phyloP scores from a whole-genome alignment of 1,284 basidiomycete genomes.

The Moesziomyces globuligerus region DNA sequence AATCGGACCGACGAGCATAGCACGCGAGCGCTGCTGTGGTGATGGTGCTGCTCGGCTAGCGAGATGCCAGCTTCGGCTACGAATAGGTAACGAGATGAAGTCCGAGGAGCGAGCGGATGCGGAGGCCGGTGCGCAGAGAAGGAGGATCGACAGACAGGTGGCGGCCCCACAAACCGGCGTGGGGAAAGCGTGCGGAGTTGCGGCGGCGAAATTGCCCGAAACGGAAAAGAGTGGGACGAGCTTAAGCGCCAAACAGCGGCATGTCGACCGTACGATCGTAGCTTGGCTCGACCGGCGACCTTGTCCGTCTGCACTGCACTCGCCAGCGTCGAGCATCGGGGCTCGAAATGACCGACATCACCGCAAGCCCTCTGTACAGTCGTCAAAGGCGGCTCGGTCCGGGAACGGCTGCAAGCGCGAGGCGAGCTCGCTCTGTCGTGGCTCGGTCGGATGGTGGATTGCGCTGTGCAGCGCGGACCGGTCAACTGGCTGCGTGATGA shows the following conservation, averaged over 20 bases:
- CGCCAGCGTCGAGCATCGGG: too few relatives aligned
- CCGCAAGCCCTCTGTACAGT: too few relatives aligned
- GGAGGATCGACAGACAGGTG: neutral
- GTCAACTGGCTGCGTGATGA: conserved; percentile 26
- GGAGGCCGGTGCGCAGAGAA: neutral
- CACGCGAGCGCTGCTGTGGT: neutral
- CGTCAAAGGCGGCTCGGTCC: neutral
- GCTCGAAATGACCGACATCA: too few relatives aligned
- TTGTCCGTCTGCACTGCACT: too few relatives aligned
- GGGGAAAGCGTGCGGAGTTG: neutral
- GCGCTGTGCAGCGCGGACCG: conserved; percentile 12
- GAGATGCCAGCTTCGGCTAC: conserved; percentile 1
- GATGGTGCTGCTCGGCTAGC: neutral
- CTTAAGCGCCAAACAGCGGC: neutral
- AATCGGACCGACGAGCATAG: conserved; percentile 14
- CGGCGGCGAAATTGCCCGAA: conserved; percentile 7
- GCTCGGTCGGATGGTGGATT: neutral
- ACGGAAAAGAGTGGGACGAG: neutral
- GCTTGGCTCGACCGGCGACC: neutral
- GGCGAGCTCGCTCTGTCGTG: neutral
- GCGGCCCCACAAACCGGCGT: neutral
- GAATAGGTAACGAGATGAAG: neutral
- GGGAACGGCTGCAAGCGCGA: neutral
- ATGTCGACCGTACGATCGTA: neutral
- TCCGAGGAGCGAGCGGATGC: neutral